Conservation (phyloP, 345 rosid genomes). For the Eucalyptus regnans region DNA sequence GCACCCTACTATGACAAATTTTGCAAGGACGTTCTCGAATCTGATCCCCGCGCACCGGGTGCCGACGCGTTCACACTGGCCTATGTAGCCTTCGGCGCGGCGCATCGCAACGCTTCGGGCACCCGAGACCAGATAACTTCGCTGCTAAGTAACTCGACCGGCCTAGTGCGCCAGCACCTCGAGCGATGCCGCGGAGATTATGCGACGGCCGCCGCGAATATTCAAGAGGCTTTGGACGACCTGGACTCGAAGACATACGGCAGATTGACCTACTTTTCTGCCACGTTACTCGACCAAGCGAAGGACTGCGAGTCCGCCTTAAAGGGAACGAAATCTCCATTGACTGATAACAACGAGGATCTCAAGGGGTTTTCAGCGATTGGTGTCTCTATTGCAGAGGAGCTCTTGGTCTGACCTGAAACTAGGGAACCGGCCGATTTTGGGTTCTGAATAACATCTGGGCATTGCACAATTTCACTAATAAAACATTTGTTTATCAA, state of each 20-base stretch:
- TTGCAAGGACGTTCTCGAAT: neutral
- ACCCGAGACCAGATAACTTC: neutral
- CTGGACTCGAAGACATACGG: neutral
- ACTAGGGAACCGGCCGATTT: neutral
- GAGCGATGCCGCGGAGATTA: neutral
- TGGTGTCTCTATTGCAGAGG: neutral
- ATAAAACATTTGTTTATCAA: neutral
- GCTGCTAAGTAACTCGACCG: neutral
- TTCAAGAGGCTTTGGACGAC: neutral
- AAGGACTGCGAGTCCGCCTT: constrained; percentile 2
- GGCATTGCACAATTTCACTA: neutral
- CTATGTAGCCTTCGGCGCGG: neutral
- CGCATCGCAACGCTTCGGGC: neutral
- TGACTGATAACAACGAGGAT: neutral
- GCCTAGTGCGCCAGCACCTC: neutral
- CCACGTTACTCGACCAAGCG: neutral
- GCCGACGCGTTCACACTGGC: neutral
- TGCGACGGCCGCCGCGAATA: neutral
- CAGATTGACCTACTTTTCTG: neutral
- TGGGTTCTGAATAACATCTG: neutral
- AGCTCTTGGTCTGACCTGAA: neutral
- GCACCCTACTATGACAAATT: neutral
- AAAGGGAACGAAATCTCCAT: neutral
- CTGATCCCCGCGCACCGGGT: neutral
- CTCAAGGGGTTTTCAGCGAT: neutral